phyloP scores from a whole-genome alignment of 352 stramenopile species.

The Globisporangium middletonii region DNA sequence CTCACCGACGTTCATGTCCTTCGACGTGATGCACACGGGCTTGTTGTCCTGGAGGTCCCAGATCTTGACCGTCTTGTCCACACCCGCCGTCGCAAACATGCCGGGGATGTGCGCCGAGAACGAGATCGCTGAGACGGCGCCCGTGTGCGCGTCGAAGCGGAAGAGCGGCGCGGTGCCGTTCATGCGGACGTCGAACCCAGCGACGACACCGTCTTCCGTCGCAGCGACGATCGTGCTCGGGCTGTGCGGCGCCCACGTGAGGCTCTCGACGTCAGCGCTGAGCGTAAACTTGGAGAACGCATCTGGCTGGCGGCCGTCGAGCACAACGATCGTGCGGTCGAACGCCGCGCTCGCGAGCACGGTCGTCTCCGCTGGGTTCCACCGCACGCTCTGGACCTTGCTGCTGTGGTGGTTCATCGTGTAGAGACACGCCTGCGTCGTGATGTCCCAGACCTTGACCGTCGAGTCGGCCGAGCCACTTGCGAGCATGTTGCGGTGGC shows the following conservation, averaged over 20 bases:
- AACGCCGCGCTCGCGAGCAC: constrained; percentile 95
- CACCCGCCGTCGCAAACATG: constrained; percentile 93
- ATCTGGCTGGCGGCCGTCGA: constrained; percentile 88
- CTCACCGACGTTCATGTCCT: constrained; percentile 91
- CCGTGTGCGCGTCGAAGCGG: constrained; percentile 89
- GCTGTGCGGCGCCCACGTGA: constrained; percentile 92
- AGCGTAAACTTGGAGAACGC: constrained; percentile 82
- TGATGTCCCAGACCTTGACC: constrained; percentile 96
- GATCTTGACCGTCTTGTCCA: constrained; percentile 98
- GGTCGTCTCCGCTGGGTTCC: constrained; percentile 95
- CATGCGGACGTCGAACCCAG: constrained; percentile 94
- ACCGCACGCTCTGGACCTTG: constrained; percentile 97
- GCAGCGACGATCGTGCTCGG: constrained; percentile 91
- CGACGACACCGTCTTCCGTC: constrained; percentile 93
- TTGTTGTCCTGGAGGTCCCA: constrained; percentile 90
- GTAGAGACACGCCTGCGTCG: constrained; percentile 89
- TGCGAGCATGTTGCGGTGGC: constrained; percentile 95
- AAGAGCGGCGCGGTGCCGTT: constrained; percentile 91
- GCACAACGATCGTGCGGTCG: constrained; percentile 92
- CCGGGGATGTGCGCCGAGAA: constrained; percentile 86
- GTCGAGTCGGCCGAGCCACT: constrained; percentile 97
- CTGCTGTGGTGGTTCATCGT: constrained; percentile 98
- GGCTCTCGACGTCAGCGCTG: constrained; percentile 84
- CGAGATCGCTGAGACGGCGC: constrained; percentile 78
- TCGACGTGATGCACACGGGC: constrained; percentile 81